These are phyloP conservation scores for Betula pendula DNA, from an alignment of 306 rosid genomes.

Conservation along the genomic window DNA sequence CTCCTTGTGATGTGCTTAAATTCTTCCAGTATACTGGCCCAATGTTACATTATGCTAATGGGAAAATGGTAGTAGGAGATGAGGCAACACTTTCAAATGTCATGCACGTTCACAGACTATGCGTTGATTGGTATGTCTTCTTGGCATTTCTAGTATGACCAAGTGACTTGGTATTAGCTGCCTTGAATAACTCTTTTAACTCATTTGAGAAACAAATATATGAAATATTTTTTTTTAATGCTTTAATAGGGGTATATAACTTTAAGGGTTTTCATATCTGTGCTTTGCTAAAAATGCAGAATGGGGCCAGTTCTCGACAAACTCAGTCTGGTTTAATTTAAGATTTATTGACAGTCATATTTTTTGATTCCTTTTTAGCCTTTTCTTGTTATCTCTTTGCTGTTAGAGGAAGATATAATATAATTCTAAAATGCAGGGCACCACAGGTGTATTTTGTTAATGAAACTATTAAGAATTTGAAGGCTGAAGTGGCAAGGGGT, in stretches of 20 bases:
- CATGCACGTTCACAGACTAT: slow-evolving; percentile 66
- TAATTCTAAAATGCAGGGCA: slow-evolving; percentile 68
- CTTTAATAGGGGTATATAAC: no score
- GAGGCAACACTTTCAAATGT: slow-evolving; percentile 62
- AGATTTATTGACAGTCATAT: not conserved
- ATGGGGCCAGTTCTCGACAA: not conserved
- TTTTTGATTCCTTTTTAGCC: not conserved
- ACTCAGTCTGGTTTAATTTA: not conserved
- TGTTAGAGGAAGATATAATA: slow-evolving; percentile 4
- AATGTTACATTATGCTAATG: slow-evolving; percentile 72
- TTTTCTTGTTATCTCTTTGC: slow-evolving; percentile 6
- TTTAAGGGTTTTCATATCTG: no score
- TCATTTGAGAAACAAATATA: not conserved
- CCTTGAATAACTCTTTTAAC: not conserved
- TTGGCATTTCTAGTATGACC: not conserved
- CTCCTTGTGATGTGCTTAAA: slow-evolving; percentile 9
- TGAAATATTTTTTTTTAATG: not conserved
- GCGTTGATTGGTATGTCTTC: slow-evolving; percentile 76
- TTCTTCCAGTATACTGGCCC: slow-evolving; percentile 69
- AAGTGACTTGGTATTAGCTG: not conserved
- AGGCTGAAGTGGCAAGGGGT: slow-evolving; percentile 83
- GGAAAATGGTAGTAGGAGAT: slow-evolving; percentile 49
- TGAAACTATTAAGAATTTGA: slow-evolving; percentile 65
- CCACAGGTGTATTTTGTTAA: slow-evolving; percentile 74
- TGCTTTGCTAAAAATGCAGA: not conserved